These are phyloP conservation scores for Teunomyces kruisii DNA, from an alignment of 805 yeast species.

Conservation along the genomic window DNA sequence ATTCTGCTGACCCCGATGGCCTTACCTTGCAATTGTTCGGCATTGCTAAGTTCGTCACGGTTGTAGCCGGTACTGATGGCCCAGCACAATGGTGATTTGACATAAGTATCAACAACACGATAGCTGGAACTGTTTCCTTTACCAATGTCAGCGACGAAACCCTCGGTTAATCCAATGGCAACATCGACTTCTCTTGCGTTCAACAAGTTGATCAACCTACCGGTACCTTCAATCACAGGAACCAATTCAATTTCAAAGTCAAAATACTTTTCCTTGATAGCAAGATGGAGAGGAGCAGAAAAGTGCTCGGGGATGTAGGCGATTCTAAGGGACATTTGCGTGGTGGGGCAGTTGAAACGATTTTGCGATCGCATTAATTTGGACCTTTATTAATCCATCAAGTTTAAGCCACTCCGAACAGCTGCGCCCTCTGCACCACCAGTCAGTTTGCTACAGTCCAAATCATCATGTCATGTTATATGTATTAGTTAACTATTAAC, in stretches of 20 bases:
- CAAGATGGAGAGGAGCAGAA: constrained; percentile 81
- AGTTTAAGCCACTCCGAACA: neutral
- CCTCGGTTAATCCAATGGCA: constrained; percentile 90
- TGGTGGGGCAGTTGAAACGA: neutral
- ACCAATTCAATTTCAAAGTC: constrained; percentile 56
- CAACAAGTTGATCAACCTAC: constrained; percentile 76
- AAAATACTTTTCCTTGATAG: constrained; percentile 59
- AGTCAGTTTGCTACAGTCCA: too few species aligned
- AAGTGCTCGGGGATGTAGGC: constrained; percentile 94
- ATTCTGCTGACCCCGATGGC: constrained; percentile 80
- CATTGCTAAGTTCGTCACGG: constrained; percentile 53
- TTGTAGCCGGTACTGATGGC: constrained; percentile 75
- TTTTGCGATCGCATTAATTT: neutral
- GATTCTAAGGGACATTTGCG: constrained; percentile 42
- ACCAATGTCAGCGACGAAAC: constrained; percentile 79
- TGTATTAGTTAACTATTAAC: constrained; percentile 10
- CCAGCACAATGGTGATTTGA: constrained; percentile 86
- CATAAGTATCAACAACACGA: constrained; percentile 78
- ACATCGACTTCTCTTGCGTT: constrained; percentile 65
- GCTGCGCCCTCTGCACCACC: too few species aligned
- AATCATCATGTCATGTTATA: neutral
- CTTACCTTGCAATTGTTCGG: constrained; percentile 56
- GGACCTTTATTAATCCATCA: neutral
- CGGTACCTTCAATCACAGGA: constrained; percentile 84
- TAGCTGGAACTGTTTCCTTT: constrained; percentile 60